Conservation (phyloP, 2,329 filamentous ascomycete species). For the Massarina eburnea region DNA sequence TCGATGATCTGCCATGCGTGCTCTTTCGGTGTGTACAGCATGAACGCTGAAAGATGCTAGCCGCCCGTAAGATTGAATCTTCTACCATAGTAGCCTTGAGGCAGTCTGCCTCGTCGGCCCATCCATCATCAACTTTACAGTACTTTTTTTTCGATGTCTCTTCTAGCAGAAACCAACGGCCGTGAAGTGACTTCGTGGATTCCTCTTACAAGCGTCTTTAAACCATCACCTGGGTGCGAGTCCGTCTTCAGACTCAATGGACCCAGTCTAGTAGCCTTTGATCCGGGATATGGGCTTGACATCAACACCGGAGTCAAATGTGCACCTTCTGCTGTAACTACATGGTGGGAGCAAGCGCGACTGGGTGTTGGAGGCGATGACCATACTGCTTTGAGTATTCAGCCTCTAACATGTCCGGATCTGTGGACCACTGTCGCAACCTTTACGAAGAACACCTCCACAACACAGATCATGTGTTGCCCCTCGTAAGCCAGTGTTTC, state of each 20-base stretch:
- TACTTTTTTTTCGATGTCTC: slow-evolving; percentile 2
- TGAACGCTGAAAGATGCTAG: too few relatives aligned
- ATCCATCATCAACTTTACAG: too few relatives aligned
- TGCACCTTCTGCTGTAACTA: slow-evolving; percentile 9
- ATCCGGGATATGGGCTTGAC: slow-evolving; percentile 10
- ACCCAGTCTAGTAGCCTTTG: slow-evolving; percentile 10
- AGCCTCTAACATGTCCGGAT: slow-evolving; percentile 6
- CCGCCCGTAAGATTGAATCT: too few relatives aligned
- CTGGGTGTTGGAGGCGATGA: slow-evolving; percentile 3
- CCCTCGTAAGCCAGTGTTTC: slow-evolving; percentile 5
- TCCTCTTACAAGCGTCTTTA: slow-evolving; percentile 4
- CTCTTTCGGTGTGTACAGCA: too few relatives aligned
- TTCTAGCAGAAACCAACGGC: slow-evolving; percentile 7
- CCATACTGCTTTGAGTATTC: slow-evolving; percentile 8
- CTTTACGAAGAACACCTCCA: slow-evolving; percentile 2
- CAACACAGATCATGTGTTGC: slow-evolving; percentile 10
- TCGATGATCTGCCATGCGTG: too few relatives aligned
- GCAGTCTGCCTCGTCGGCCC: too few relatives aligned
- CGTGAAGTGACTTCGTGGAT: slow-evolving; percentile 9
- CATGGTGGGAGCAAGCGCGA: slow-evolving; percentile 9
- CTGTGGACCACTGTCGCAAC: slow-evolving; percentile 9
- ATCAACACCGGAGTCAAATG: slow-evolving; percentile 9
- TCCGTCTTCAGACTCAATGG: slow-evolving; percentile 7
- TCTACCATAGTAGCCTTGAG: too few relatives aligned
- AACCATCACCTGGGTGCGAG: slow-evolving; percentile 4